These are phyloP conservation scores for Vitis rotundifolia DNA, from an alignment of 164 flowering plant genomes.

Conservation along the genomic window DNA sequence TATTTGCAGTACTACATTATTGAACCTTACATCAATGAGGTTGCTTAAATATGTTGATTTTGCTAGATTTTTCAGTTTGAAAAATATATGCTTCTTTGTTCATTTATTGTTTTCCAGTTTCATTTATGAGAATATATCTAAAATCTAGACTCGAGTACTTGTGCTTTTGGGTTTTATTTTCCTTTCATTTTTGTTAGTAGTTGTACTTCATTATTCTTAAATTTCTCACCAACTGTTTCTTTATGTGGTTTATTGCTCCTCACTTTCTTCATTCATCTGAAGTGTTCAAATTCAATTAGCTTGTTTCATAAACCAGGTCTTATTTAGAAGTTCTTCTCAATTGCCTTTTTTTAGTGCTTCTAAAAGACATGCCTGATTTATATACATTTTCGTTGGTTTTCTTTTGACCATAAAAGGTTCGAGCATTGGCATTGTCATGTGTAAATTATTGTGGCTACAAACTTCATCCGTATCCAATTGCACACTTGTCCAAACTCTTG, in stretches of 20 bases:
- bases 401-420: constrained; percentile 39
- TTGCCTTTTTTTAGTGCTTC: no score
- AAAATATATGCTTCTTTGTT: neutral
- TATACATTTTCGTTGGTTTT: neutral
- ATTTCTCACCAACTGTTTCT: no score
- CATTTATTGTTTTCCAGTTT: neutral
- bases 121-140: neutral
- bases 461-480: constrained; percentile 78
- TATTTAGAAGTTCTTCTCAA: no score
- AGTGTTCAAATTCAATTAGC: no score
- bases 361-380: no score
- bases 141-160: no score
- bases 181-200: no score
- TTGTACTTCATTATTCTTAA: no score
- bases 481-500: constrained; percentile 55
- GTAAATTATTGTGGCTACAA: constrained; percentile 75
- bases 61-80: neutral
- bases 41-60: constrained; percentile 11
- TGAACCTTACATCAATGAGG: constrained; percentile 75
- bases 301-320: no score
- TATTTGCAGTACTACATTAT: constrained; percentile 71
- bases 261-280: no score
- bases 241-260: no score
- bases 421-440: constrained; percentile 47
- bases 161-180: no score